phyloP scores from a whole-genome alignment of 805 yeast species.

The Jamesozyma rosinii region DNA sequence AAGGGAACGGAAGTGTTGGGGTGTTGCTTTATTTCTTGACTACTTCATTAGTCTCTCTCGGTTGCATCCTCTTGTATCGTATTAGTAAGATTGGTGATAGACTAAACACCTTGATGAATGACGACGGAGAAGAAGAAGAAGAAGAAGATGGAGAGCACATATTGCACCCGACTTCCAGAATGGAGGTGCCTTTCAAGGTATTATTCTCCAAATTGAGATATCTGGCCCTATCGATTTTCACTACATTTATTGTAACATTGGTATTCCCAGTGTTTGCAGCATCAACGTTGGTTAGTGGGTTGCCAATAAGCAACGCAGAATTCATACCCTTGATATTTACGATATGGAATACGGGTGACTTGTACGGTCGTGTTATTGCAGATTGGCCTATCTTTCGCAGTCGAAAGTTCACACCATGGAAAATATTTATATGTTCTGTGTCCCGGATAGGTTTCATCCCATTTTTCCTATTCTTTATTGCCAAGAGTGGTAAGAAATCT shows the following conservation, averaged over 20 bases:
- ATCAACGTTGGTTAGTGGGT: constrained; percentile 40
- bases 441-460: constrained; percentile 57
- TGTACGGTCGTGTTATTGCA: constrained; percentile 67
- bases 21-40: constrained; percentile 33
- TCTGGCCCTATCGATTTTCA: constrained; percentile 61
- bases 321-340: constrained; percentile 72
- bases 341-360: constrained; percentile 85
- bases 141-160: neutral
- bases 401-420: constrained; percentile 17
- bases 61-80: constrained; percentile 20
- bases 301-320: constrained; percentile 30
- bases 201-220: constrained; percentile 55
- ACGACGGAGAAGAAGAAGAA: constrained; percentile 9
- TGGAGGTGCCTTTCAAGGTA: constrained; percentile 48
- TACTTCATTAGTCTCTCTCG: constrained; percentile 22
- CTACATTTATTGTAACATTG: constrained; percentile 65
- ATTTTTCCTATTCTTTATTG: constrained; percentile 54
- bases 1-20: constrained; percentile 11
- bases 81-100: constrained; percentile 17
- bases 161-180: constrained; percentile 3
- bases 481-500: constrained; percentile 4
- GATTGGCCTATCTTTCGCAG: constrained; percentile 27
- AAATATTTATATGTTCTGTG: constrained; percentile 46
- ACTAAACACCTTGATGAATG: constrained; percentile 1
- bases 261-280: constrained; percentile 86